Conservation (phyloP, 78 protist species). For the Polysphondylium violaceum region DNA sequence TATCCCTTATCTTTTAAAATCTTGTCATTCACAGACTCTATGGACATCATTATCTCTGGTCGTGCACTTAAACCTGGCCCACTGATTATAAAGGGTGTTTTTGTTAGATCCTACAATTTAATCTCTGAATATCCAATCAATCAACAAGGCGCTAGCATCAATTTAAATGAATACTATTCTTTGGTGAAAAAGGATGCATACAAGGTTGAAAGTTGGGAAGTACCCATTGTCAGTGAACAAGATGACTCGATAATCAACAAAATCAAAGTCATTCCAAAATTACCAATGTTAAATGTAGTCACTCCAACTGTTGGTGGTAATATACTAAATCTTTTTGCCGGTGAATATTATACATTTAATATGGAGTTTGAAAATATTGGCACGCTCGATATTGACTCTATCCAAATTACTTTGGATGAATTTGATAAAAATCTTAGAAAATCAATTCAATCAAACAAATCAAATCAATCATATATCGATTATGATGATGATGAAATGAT, state of each 20-base stretch:
- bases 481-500: conserved; percentile 32
- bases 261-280: background rate
- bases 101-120: conserved; percentile 42
- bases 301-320: conserved; percentile 56
- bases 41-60: conserved; percentile 65
- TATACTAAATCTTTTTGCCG: conserved; percentile 24
- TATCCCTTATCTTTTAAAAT: conserved; percentile 79
- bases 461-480: background rate
- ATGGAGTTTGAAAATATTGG: conserved; percentile 56
- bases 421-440: conserved; percentile 39
- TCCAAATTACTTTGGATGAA: conserved; percentile 5
- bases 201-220: conserved; percentile 19
- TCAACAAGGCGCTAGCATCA: conserved; percentile 56
- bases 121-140: conserved; percentile 55
- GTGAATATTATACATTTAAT: conserved; percentile 17
- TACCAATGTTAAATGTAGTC: conserved; percentile 25
- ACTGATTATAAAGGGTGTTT: conserved; percentile 66
- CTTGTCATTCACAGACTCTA: conserved; percentile 27
- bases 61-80: conserved; percentile 51
- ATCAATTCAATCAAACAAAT: background rate
- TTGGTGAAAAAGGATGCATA: conserved; percentile 28
- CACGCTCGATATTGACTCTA: conserved; percentile 3
- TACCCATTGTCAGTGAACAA: background rate
- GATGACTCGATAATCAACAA: conserved; percentile 17
- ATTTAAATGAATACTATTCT: conserved; percentile 17